Evolutionary conservation across 176 grass and related monocot genomes (phyloP), one percentile per base, ranked within the genome.

Genomic region (Urochloa ruziziensis): DNA sequence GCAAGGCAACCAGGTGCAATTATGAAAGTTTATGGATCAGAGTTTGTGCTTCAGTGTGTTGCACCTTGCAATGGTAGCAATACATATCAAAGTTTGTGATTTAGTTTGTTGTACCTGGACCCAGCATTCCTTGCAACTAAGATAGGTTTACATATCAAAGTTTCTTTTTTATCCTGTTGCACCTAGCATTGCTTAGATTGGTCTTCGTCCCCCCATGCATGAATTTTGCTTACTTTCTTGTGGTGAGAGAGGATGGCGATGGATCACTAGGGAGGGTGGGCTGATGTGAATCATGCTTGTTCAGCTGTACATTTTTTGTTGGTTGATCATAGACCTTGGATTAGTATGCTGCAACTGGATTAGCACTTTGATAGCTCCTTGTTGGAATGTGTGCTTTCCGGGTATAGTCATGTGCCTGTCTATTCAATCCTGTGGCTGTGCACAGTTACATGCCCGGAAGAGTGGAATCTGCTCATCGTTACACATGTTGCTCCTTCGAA

Each of bases 361-460:
- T 28, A 21, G 32, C 7, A 29, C 0, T 62, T 1, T 71, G n/a
- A 7, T 42, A 49, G 11, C 21, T 57, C 28, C 60, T 57, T 67
- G 47, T 27, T 84, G 56, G 10, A 30, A 71, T 71, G 7, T 71
- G 15, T 71, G 1, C 7, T 36, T 36, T 32, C 19, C 34, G 68
- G 46, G 68, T 86, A 66, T 81, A 80, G 77, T 80, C 77, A 58
- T 35, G 85, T 81, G 77, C 34, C 59, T 81, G 84, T 43, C 84
- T 74, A 11, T 81, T 10, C 13, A 51, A 71, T 3, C 4, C 11
- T 70, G 25, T 86, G 77, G 58, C 84, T 54, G 35, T 7, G 19
- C 58, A 80, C 58, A 86, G 43, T 80, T 86, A 81, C 77, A 86
- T 86, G 59, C 85, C 59, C 9, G 19, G 77, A 2, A 86, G 62